Percentiles rank a stretch among this genome's conserved stretches.
Conservation (phyloP, 2,329 filamentous ascomycete species). For the Aureobasidium subglaciale region DNA sequence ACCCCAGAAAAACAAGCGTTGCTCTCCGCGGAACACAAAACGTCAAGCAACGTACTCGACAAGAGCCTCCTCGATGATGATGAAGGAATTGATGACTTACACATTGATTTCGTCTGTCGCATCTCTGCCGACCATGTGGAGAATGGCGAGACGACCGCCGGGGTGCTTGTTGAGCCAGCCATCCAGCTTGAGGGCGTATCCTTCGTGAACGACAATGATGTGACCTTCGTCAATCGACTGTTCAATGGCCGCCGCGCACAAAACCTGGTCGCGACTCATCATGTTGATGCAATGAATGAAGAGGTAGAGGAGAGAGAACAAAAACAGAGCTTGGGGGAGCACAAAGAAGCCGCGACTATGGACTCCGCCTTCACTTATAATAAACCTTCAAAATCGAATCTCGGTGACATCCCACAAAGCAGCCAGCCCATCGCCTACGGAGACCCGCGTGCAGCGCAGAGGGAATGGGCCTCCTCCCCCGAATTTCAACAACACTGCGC, state of each 20-base stretch:
- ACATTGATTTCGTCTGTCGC: constrained; percentile 53
- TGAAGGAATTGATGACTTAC: constrained; percentile 59
- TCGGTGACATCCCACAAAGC: constrained; percentile 1
- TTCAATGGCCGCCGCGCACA: background rate
- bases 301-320: background rate
- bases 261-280: background rate
- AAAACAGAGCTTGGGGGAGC: too few species aligned
- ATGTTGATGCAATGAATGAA: background rate
- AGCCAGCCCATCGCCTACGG: background rate
- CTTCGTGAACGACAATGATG: constrained; percentile 51
- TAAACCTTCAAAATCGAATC: background rate
- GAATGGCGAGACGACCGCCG: constrained; percentile 55
- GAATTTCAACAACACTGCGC: background rate
- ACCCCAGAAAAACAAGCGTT: constrained; percentile 3
- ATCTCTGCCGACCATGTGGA: constrained; percentile 62
- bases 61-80: background rate
- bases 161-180: constrained; percentile 54
- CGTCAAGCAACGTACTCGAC: background rate
- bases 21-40: background rate
- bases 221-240: constrained; percentile 36
- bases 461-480: background rate
- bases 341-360: background rate
- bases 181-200: constrained; percentile 48
- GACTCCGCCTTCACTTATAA: background rate
- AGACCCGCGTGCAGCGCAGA: background rate